phyloP scores from a whole-genome alignment of 345 rosid species.

The Populus nigra region DNA sequence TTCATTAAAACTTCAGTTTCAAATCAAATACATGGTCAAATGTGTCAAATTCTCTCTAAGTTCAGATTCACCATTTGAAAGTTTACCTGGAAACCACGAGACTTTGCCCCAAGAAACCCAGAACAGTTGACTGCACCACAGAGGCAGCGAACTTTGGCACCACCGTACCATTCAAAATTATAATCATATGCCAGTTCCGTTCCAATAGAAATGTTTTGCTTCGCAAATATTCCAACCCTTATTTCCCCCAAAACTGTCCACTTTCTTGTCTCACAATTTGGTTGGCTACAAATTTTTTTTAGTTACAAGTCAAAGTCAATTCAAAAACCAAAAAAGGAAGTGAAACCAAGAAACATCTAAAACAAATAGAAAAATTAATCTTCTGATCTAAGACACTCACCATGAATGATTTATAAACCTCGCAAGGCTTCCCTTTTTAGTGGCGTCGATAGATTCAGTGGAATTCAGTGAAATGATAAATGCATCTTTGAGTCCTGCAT shows the following conservation, averaged over 20 bases:
- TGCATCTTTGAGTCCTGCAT: slow-evolving; percentile 86
- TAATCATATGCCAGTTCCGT: slow-evolving; percentile 83
- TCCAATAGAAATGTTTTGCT: slow-evolving; percentile 59
- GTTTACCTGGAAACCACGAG: slow-evolving; percentile 93
- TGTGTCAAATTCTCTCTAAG: neutral
- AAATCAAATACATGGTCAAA: neutral
- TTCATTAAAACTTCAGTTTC: neutral
- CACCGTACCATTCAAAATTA: slow-evolving; percentile 97
- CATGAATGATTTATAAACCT: slow-evolving; percentile 98
- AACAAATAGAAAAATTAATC: neutral
- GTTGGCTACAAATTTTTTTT: slow-evolving; percentile 49
- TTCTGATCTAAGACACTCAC: slow-evolving; percentile 44
- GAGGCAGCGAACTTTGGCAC: slow-evolving; percentile 91
- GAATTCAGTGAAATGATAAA: slow-evolving; percentile 85
- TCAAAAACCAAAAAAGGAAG: slow-evolving; percentile 12
- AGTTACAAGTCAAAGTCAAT: slow-evolving; percentile 10
- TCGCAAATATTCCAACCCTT: slow-evolving; percentile 95
- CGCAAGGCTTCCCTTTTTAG: slow-evolving; percentile 86
- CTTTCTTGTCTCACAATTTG: slow-evolving; percentile 98
- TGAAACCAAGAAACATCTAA: neutral
- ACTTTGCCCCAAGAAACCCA: slow-evolving; percentile 97
- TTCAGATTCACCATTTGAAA: neutral
- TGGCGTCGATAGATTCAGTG: slow-evolving; percentile 83
- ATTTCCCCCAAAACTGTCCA: slow-evolving; percentile 91
- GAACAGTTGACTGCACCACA: slow-evolving; percentile 87